Evolutionary conservation across 1,139 yeast species (phyloP).

Genomic region (Pichia sp.): DNA sequence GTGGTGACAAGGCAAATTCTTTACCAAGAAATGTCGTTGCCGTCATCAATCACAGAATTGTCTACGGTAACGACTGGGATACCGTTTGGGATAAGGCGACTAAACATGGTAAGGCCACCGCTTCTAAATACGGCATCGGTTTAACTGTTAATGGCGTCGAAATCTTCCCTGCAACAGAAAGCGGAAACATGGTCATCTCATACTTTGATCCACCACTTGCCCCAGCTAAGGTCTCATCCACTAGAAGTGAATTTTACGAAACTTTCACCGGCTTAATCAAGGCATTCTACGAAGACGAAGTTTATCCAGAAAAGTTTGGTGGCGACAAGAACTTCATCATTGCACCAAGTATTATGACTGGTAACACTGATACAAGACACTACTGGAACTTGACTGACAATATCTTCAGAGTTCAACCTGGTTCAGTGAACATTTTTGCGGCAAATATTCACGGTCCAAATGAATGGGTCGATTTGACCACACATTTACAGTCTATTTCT

Average conservation of each 20-base stretch:
- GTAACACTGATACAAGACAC: slow-evolving; percentile 80
- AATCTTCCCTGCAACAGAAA: slow-evolving; percentile 33
- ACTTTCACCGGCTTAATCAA: slow-evolving; percentile 45
- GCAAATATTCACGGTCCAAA: slow-evolving; percentile 23
- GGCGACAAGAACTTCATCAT: slow-evolving; percentile 47
- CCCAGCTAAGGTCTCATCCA: slow-evolving; percentile 50
- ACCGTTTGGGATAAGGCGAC: slow-evolving; percentile 28
- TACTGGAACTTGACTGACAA: slow-evolving; percentile 75
- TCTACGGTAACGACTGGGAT: slow-evolving; percentile 39
- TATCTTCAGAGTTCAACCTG: slow-evolving; percentile 56
- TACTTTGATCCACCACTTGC: slow-evolving; percentile 32
- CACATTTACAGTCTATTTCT: slow-evolving; percentile 56
- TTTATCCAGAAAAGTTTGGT: slow-evolving; percentile 41
- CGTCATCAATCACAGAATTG: slow-evolving; percentile 53
- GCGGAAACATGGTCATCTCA: slow-evolving; percentile 48
- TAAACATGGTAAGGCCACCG: slow-evolving; percentile 38
- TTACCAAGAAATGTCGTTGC: slow-evolving; percentile 52
- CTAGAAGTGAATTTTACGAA: slow-evolving; percentile 40
- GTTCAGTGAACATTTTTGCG: slow-evolving; percentile 15
- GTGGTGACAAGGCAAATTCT: slow-evolving; percentile 61
- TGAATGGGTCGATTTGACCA: slow-evolving; percentile 49
- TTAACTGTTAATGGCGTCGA: slow-evolving; percentile 37
- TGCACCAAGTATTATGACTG: slow-evolving; percentile 70
- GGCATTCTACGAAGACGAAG: slow-evolving; percentile 45
- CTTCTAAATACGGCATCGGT: slow-evolving; percentile 48